Evolutionary conservation across 1,139 yeast genomes (phyloP).

Genomic region (Lodderomyces orthopsilosis): DNA sequence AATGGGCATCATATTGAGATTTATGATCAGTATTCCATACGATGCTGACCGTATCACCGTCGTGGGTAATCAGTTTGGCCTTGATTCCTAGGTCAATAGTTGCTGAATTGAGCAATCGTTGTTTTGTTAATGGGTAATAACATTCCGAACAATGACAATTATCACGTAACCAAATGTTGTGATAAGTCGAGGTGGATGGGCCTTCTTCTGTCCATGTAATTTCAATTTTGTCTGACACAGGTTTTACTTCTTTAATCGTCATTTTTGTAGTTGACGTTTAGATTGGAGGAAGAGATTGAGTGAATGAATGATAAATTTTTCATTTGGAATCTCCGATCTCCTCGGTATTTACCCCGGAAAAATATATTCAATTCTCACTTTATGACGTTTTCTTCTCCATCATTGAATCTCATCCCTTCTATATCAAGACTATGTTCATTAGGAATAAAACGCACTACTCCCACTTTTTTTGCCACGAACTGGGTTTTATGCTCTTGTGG

Average conservation of each 20-base stretch:
- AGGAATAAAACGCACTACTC: no score
- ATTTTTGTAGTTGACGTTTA: neutral
- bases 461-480: no score
- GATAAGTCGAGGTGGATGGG: conserved; percentile 25
- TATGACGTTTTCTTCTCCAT: no score
- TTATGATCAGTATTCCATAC: conserved; percentile 30
- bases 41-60: conserved; percentile 22
- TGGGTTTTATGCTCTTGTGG: no score
- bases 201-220: conserved; percentile 12
- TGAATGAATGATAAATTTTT: no score
- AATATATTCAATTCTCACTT: no score
- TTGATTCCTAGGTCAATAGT: conserved; percentile 47
- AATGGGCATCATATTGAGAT: conserved; percentile 45
- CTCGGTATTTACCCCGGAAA: no score
- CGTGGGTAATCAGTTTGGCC: conserved; percentile 20
- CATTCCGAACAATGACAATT: conserved; percentile 65
- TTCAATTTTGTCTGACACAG: conserved; percentile 7
- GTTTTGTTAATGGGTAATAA: conserved; percentile 60
- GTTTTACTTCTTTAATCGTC: conserved; percentile 3
- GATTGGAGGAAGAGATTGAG: no score
- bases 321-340: no score
- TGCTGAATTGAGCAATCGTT: conserved; percentile 61
- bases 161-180: conserved; percentile 68
- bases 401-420: no score
- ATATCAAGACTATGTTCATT: no score